These are phyloP conservation scores for Fusarium abutilonis DNA, from an alignment of 2,329 filamentous ascomycete species.

Conservation along the genomic window DNA sequence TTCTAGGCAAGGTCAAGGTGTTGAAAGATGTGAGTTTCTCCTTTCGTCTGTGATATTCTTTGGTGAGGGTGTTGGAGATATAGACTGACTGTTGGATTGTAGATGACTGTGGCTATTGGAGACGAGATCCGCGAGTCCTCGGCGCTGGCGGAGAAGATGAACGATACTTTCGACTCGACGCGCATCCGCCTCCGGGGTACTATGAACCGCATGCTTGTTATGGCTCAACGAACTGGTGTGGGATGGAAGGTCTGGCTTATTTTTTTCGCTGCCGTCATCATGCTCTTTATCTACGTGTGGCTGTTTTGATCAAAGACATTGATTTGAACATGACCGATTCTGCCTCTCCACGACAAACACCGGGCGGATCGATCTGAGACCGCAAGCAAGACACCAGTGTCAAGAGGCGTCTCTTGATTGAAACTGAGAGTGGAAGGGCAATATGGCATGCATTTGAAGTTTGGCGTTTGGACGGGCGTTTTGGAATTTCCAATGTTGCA, in stretches of 20 bases:
- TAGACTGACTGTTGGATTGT: slow-evolving; percentile 18
- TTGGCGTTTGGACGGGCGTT: slow-evolving; percentile 41
- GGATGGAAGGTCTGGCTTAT: slow-evolving; percentile 93
- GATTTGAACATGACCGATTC: background rate
- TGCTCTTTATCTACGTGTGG: slow-evolving; percentile 94
- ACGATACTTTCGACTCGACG: slow-evolving; percentile 90
- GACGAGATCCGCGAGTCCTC: slow-evolving; percentile 94
- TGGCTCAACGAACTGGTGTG: slow-evolving; percentile 94
- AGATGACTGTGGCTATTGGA: slow-evolving; percentile 93
- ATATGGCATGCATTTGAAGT: slow-evolving; percentile 34
- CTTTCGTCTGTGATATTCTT: background rate
- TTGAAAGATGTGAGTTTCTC: slow-evolving; percentile 81
- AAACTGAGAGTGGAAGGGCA: slow-evolving; percentile 8
- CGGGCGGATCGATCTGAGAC: background rate
- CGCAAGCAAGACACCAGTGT: background rate
- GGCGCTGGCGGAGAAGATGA: slow-evolving; percentile 92
- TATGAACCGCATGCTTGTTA: slow-evolving; percentile 96
- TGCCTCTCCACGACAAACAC: background rate
- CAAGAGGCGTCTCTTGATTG: background rate
- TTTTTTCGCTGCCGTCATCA: slow-evolving; percentile 84
- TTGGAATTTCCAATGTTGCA: slow-evolving; percentile 29
- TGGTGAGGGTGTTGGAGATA: background rate
- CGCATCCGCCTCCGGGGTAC: slow-evolving; percentile 83
- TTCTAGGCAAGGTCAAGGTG: slow-evolving; percentile 87
- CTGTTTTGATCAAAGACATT: slow-evolving; percentile 68